Base-by-base conservation (phyloP, 768 basidiomycete species). In the Tricholomella constricta region DNA sequence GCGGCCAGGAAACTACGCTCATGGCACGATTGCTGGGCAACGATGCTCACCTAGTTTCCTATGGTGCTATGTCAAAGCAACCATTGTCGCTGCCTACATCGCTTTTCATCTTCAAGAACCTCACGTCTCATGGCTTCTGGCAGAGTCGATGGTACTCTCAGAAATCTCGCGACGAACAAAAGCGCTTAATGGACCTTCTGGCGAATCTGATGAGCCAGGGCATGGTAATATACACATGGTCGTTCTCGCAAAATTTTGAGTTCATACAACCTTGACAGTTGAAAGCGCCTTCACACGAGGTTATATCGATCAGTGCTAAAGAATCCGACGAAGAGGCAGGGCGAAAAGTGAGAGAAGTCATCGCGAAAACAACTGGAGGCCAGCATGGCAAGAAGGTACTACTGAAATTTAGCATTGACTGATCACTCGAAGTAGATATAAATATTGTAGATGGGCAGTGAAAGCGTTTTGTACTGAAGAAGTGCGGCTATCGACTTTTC, bases 51-150 rank as follows among this genome's bases (percentile, higher is more conserved):
- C 77, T 94, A 11, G 85, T 94, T 7, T 91, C 93, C 0, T 95
- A 94, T 49, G 93, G 93, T 25, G 91, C 89, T 5, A 94, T 95
- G 92, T 88, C 92, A 1, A 92, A 88, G 64, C 78, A 86, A 47
- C 90, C 92, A 0, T 68, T 95, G 15, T 79, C 83, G 1, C 65
- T 95, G 19, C 88, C 93, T 1, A 86, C 89, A 0, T 88, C 88
- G 0, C 72, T 85, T 19, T 86, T 91, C 69, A 92, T 95, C 54
- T 95, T 95, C 77, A 91, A 85, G 57, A 88, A 91, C 65, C 73
- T 94, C 57, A 86, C 79, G 0, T 77, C 78, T 20, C 86, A 82
- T 45, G 92, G 90, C 5, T 91, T 86, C 67, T 92, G 90, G 89
- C 86, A 89, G 65, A 82, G 74, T 46, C 76, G 78, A 26, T 91